Conservation (phyloP, 306 rosid species). For the Morella rubra region DNA sequence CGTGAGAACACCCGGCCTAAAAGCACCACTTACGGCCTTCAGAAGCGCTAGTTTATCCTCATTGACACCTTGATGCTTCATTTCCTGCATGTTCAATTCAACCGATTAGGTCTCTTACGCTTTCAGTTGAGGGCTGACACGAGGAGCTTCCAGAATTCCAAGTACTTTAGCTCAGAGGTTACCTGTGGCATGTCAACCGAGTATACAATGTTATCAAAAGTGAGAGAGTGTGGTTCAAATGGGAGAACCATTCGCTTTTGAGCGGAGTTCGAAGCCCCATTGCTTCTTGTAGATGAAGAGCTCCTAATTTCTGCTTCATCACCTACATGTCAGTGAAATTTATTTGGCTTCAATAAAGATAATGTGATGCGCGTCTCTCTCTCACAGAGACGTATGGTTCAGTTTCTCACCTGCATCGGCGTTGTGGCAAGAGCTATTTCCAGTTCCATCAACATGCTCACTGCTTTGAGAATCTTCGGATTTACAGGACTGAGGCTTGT, state of each 20-base stretch:
- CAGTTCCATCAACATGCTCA: conserved; percentile 19
- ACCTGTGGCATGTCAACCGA: conserved; percentile 81
- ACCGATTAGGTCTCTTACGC: neutral
- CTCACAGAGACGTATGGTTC: no score
- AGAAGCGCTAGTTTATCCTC: conserved; percentile 62
- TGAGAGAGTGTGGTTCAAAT: conserved; percentile 59
- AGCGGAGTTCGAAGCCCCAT: conserved; percentile 12
- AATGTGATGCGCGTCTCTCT: no score
- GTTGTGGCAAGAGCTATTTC: conserved; percentile 14
- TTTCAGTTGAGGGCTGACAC: no score
- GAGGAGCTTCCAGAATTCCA: no score
- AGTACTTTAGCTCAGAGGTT: neutral
- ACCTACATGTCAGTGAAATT: conserved; percentile 24
- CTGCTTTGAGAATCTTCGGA: conserved; percentile 30
- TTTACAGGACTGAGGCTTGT: conserved; percentile 38
- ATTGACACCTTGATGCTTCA: conserved; percentile 53
- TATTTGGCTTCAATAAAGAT: no score
- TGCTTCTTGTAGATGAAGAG: conserved; percentile 17
- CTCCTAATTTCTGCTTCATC: conserved; percentile 5
- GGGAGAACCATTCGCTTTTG: conserved; percentile 79
- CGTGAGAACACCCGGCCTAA: conserved; percentile 81
- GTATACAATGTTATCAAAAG: conserved; percentile 59
- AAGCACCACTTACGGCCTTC: conserved; percentile 61
- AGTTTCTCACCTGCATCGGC: conserved; percentile 18
- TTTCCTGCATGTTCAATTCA: conserved; percentile 48